Base-by-base conservation (phyloP, 768 basidiomycete species). In the Lactarius pseudohatsudake region DNA sequence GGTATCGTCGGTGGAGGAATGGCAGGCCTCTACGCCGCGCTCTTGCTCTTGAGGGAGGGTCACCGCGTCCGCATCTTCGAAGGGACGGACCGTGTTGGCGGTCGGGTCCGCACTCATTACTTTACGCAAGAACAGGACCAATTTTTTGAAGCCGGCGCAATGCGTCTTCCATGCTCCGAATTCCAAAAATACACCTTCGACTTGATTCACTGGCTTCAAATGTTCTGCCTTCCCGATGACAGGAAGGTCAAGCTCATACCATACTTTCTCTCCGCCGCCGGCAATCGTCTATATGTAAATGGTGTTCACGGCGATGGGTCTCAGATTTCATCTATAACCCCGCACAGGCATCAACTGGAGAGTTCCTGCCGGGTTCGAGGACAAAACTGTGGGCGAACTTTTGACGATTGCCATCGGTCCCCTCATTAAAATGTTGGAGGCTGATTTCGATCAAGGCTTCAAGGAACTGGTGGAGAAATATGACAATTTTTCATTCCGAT, bases 401-500 rank as follows among this genome's bases (percentile, higher is more conserved):
- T 63, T 70, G 61, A 41, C 38, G 8, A 34, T 30, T 15, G 67
- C 68, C 16, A 56, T 70, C 56, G 36, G 55, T 10, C 68, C 61
- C 36, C 40, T 70, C 58, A 57, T 70, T 13, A 4, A 54, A 40
- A 65, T 20, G 47, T 41, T 70, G 26, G 43, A 69, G 0, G 34
- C 18, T 40, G 59, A 70, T 59, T 70, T 70, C 32, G 45, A 63
- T 30, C 26, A 40, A n/a, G 68, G 68, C 7, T 70, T 70, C 40
- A 18, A 64, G 20, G 28, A 68, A 9, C 41, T 72, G 43, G 70
- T 71, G 22, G 40, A 59, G 20, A 18, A 57, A 20, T 69, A 32
- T 45, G 72, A 72, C 62, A 56, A 69, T 36, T 68, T 66, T 50
- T 66, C 72, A 11, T 73, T 72, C 57, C 72, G 72, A 18, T 63